These are phyloP conservation scores for Ophiosphaerella korrae DNA, from an alignment of 2,329 filamentous ascomycete genomes.

Conservation along the genomic window DNA sequence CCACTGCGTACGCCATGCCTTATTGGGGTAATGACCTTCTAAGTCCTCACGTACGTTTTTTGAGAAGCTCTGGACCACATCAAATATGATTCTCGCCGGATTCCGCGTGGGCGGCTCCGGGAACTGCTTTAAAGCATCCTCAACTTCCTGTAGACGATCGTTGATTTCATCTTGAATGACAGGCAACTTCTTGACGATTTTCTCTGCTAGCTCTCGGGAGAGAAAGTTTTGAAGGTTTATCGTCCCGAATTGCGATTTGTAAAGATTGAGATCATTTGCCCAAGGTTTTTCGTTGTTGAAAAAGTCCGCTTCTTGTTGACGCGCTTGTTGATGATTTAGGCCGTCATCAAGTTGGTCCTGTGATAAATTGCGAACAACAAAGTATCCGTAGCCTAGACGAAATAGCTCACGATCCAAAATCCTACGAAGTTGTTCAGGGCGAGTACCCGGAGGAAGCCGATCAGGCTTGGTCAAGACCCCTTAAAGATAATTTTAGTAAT, in stretches of 20 bases:
- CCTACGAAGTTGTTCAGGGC: constrained; percentile 60
- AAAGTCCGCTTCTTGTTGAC: constrained; percentile 56
- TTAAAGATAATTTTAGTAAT: not conserved
- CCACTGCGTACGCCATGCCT: constrained; percentile 53
- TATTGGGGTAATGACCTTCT: constrained; percentile 52
- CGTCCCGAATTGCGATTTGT: constrained; percentile 58
- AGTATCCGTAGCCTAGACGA: constrained; percentile 74
- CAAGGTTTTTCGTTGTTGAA: constrained; percentile 56
- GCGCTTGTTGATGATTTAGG: constrained; percentile 54
- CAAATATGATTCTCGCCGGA: constrained; percentile 68
- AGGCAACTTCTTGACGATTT: constrained; percentile 50
- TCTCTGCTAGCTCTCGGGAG: constrained; percentile 54
- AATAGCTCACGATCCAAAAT: constrained; percentile 69
- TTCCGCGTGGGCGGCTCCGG: constrained; percentile 70
- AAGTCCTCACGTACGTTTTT: constrained; percentile 60
- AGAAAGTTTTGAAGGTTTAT: constrained; percentile 55
- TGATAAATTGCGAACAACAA: constrained; percentile 70
- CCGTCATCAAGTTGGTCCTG: constrained; percentile 56
- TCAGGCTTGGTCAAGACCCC: constrained; percentile 89
- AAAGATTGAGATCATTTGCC: constrained; percentile 47
- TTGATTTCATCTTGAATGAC: constrained; percentile 52
- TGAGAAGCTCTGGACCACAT: constrained; percentile 64
- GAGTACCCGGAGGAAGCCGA: constrained; percentile 61
- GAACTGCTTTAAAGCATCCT: constrained; percentile 60
- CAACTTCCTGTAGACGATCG: constrained; percentile 57